Base-by-base conservation (phyloP, 768 basidiomycete species). In the Hericium erinaceus region DNA sequence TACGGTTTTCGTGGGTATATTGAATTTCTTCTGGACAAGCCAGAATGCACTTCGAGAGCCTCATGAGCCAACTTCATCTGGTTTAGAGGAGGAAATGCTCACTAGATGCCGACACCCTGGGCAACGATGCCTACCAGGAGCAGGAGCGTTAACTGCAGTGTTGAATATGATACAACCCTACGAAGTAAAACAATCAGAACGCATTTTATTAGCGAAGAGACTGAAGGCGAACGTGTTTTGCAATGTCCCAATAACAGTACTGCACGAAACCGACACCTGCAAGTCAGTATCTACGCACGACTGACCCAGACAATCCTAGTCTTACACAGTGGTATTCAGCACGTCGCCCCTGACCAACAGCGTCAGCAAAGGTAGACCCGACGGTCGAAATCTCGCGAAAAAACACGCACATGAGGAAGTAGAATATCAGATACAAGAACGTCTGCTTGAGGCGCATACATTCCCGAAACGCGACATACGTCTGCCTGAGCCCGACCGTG, bases 101-200 rank as follows among this genome's bases (percentile, higher is more conserved):
- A 87, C 85, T 86, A 87, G 44, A 86, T 85, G 7, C 85, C 86
- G 11, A 86, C 58, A 28, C 74, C 83, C 72, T 88, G 85, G 0
- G 82, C 68, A 4, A 79, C 74, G 26, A 88, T 80, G 4, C 85
- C 85, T 24, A 85, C 83, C 56, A 87, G 80, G 38, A 87, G 70
- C 26, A 87, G 73, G 9, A 85, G 72, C 0, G 85, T 89, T 16
- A 88, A 69, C 58, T 87, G 78, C n/a, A 85, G 70, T 12, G 85
- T 87, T 38, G 86, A 87, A 65, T 87, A 89, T 3, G 80, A 74
- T 7, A 88, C 83, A 48, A 89, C 75, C 63, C 85, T 87, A 58
- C 5, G 87, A 66, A 87, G 89, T 3, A 79, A 74, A 7, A 88
- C 82, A 48, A 89, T 75, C 63, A 84, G 87, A 58, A 40, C n/a